phyloP scores from a whole-genome alignment of 2,329 filamentous ascomycete genomes.

The Chaetomiaceae sp. region DNA sequence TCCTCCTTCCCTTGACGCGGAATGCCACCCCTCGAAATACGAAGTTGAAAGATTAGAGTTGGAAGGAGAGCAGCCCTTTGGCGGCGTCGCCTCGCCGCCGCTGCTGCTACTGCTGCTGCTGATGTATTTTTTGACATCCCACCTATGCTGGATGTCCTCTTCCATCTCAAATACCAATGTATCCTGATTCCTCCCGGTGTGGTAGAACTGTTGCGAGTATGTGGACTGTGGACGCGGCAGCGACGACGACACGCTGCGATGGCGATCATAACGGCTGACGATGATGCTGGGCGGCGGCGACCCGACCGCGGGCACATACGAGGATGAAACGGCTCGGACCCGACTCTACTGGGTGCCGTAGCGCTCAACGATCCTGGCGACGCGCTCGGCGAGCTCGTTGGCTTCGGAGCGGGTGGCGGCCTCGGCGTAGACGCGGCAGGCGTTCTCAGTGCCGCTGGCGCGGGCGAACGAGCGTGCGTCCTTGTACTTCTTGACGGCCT shows the following conservation, averaged over 20 bases:
- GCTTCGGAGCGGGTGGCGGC: conserved; percentile 84
- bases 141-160: neutral
- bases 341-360: conserved; percentile 33
- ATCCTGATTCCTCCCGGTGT: neutral
- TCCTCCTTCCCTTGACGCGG: too few species aligned
- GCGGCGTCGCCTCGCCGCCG: neutral
- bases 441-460: conserved; percentile 92
- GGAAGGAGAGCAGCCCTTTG: neutral
- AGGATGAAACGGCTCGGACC: neutral
- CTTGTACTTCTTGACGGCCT: conserved; percentile 82
- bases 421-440: conserved; percentile 92
- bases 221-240: too few species aligned
- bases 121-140: neutral
- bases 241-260: neutral
- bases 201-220: neutral
- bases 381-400: conserved; percentile 82
- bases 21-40: neutral
- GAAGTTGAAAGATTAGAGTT: neutral
- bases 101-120: neutral
- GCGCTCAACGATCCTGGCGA: conserved; percentile 69
- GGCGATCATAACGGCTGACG: neutral
- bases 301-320: neutral
- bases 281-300: neutral
- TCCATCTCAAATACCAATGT: conserved; percentile 6
- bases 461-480: conserved; percentile 86